Evolutionary conservation across 345 rosid species (phyloP).

Genomic region (Aegle marmelos): DNA sequence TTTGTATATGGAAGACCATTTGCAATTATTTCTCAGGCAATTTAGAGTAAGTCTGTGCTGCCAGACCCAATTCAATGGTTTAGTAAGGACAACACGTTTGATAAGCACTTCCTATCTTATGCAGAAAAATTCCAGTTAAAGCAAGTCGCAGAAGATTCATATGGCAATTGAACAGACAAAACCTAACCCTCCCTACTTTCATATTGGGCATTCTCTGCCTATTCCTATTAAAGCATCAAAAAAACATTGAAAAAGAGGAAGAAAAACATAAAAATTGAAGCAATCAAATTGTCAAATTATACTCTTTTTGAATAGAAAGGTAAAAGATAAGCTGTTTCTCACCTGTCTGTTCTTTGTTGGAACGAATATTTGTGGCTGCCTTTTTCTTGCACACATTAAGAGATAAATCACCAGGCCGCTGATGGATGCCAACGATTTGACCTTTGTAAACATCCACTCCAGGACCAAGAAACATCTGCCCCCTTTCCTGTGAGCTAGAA

Average conservation of each 20-base stretch:
- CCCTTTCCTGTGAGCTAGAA: slow-evolving; percentile 84
- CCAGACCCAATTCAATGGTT: neutral
- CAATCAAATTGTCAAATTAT: neutral
- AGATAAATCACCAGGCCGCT: slow-evolving; percentile 81
- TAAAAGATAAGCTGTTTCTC: slow-evolving; percentile 9
- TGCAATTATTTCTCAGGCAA: neutral
- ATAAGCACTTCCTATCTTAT: neutral
- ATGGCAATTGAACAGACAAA: neutral
- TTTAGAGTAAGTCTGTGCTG: neutral
- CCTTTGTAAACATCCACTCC: slow-evolving; percentile 87
- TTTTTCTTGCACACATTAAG: slow-evolving; percentile 94
- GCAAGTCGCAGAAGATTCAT: neutral
- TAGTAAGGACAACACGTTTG: neutral
- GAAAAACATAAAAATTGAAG: neutral
- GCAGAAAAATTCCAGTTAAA: neutral
- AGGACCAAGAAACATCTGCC: slow-evolving; percentile 85
- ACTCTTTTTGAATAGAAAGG: neutral
- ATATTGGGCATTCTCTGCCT: neutral
- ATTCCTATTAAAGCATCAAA: neutral
- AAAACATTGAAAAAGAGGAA: neutral
- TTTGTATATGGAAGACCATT: neutral
- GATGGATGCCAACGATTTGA: slow-evolving; percentile 93
- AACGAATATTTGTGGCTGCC: slow-evolving; percentile 88
- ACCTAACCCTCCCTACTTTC: neutral
- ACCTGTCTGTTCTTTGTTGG: slow-evolving; percentile 92